A percentile compares a stretch with the other conserved stretches of the same genome.
These are phyloP conservation scores for Monascus ruber DNA, from an alignment of 2,329 filamentous ascomycete genomes.

Conservation along the genomic window DNA sequence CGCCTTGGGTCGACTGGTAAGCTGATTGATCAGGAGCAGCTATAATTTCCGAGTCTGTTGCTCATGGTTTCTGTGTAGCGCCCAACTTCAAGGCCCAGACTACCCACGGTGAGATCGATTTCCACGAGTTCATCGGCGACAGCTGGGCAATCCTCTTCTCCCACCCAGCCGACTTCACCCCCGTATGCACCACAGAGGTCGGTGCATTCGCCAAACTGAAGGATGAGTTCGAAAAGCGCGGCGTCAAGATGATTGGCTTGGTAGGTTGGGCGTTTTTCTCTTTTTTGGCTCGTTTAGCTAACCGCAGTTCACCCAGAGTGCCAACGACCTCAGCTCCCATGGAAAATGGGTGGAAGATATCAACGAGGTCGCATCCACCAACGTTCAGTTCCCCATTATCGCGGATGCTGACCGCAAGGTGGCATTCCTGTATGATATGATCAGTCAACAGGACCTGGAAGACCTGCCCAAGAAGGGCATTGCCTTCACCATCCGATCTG, in stretches of 20 bases:
- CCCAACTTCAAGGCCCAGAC: slow-evolving; percentile 59
- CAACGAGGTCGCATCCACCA: slow-evolving; percentile 61
- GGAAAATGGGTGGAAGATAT: slow-evolving; percentile 83
- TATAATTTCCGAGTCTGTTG: not conserved
- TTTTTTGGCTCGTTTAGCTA: not conserved
- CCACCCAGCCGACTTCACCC: slow-evolving; percentile 72
- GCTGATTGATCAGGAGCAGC: not conserved
- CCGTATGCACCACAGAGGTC: slow-evolving; percentile 91
- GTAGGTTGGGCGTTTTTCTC: slow-evolving; percentile 19
- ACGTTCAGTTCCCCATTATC: slow-evolving; percentile 67
- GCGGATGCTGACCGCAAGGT: slow-evolving; percentile 70
- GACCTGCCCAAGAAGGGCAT: slow-evolving; percentile 66
- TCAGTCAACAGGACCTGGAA: slow-evolving; percentile 70
- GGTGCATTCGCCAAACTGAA: slow-evolving; percentile 84
- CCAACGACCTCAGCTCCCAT: slow-evolving; percentile 74
- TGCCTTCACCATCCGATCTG: slow-evolving; percentile 82
- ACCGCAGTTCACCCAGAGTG: slow-evolving; percentile 34
- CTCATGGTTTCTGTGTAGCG: slow-evolving; percentile 22
- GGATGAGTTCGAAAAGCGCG: slow-evolving; percentile 75
- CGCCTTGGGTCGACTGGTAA: slow-evolving; percentile 25
- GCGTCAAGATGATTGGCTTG: slow-evolving; percentile 84
- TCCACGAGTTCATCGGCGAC: slow-evolving; percentile 58
- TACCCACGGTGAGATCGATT: slow-evolving; percentile 54
- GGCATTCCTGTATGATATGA: slow-evolving; percentile 68
- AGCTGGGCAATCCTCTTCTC: slow-evolving; percentile 59